Base-by-base conservation (phyloP, 192 early-diverging fungal species). In the Jimgerdemannia flammicorona region DNA sequence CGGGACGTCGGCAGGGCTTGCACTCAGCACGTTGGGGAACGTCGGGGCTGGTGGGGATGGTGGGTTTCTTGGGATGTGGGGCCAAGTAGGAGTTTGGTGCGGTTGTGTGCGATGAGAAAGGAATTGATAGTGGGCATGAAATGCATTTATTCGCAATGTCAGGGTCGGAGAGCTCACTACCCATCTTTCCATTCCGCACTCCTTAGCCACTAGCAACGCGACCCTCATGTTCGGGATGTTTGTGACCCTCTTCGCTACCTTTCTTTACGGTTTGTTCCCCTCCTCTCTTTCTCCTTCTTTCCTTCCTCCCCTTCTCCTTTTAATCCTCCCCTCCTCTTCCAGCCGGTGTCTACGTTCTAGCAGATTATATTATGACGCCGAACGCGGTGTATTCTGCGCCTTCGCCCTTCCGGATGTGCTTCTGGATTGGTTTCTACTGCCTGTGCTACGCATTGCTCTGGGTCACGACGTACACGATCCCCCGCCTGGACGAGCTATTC, bases 331-430 rank as follows among this genome's bases (percentile, higher is more conserved):
- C 19, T 44, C 19, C 40, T 54, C 54, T 29, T 17, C 44, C 70
- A 83, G 85, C 88, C 29, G 87, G 88, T 67, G 83, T 90, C 40
- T 90, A 90, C 44, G 88, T 90, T 6, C 77, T 85, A 19, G 84
- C 85, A 2, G 88, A 87, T 75, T 75, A 80, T 54, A 81, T 90
- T 54, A 68, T 90, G 49, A 59, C 49, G 6, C 49, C 49, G 43
- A 81, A 85, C 2, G 76, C 77, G 4, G 71, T 76, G 64, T 41
- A 69, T 4, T 84, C 85, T 11, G 81, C 78, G 29, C 86, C 87
- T 2, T 75, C 85, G 41, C 85, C 88, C n/a, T 83, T 81, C 43
- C 82, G 82, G 49, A 78, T 85, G 18, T 88, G 88, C 74, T 83
- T 79, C 40, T 80, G 83, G 77, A 78, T 86, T 19, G 88, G 88